Evolutionary conservation across 306 rosid species (phyloP).

Genomic region (Pyrus pyrifolia): DNA sequence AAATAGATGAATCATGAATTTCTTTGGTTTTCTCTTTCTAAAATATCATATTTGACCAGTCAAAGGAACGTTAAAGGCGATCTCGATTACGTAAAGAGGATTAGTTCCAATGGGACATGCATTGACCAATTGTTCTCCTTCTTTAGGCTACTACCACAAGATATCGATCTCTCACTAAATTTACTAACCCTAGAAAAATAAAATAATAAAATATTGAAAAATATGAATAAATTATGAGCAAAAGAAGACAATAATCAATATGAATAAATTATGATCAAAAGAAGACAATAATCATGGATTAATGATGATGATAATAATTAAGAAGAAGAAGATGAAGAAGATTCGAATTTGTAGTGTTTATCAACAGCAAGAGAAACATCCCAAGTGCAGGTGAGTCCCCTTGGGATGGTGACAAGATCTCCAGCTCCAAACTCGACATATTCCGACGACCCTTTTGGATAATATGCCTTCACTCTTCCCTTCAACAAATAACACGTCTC

Average conservation of each 20-base stretch:
- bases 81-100: constrained; percentile 27
- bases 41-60: constrained; percentile 42
- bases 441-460: constrained; percentile 72
- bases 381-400: constrained; percentile 97
- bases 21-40: not conserved
- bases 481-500: constrained; percentile 83
- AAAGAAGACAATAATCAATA: not conserved
- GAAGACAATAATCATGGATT: not conserved
- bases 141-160: constrained; percentile 32
- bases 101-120: constrained; percentile 41
- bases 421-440: constrained; percentile 92
- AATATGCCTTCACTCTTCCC: constrained; percentile 87
- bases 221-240: not conserved
- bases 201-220: not conserved
- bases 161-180: not conserved
- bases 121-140: constrained; percentile 38
- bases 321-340: constrained; percentile 21
- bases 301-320: not conserved
- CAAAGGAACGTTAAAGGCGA: constrained; percentile 49
- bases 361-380: constrained; percentile 90
- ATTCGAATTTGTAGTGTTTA: constrained; percentile 88
- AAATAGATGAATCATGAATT: not conserved
- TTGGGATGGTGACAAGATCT: constrained; percentile 82
- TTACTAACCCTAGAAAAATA: not conserved
- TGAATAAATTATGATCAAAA: too few species aligned